These are phyloP conservation scores for Curvularia verruculosa DNA, from an alignment of 2,329 filamentous ascomycete species.

Conservation along the genomic window DNA sequence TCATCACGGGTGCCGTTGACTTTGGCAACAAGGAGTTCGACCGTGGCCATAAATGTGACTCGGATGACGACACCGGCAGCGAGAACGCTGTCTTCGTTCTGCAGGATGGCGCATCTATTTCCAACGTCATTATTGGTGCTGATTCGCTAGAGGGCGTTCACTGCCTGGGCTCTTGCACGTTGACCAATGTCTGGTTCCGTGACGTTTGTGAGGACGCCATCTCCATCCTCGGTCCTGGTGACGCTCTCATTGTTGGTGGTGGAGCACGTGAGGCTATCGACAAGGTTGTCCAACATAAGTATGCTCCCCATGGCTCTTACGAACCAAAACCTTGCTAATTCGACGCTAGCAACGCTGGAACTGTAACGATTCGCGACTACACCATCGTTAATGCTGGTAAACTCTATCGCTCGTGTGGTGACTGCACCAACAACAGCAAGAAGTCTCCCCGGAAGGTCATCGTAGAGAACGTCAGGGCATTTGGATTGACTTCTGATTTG, in stretches of 20 bases:
- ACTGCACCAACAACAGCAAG: constrained; percentile 51
- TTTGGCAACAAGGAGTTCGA: constrained; percentile 32
- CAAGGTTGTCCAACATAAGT: constrained; percentile 49
- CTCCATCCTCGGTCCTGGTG: constrained; percentile 34
- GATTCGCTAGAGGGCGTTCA: constrained; percentile 59
- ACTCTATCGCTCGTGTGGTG: constrained; percentile 57
- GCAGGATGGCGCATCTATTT: constrained; percentile 56
- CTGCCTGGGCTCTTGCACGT: constrained; percentile 56
- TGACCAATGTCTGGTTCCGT: constrained; percentile 43
- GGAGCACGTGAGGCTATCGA: constrained; percentile 42
- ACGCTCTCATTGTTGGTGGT: constrained; percentile 46
- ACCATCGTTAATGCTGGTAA: constrained; percentile 56
- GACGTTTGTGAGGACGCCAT: constrained; percentile 45
- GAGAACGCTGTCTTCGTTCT: constrained; percentile 59
- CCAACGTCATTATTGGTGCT: constrained; percentile 61
- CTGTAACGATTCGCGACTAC: constrained; percentile 37
- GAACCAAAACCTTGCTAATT: background rate
- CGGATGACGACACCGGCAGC: constrained; percentile 32
- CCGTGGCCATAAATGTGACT: constrained; percentile 29
- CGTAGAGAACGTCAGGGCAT: constrained; percentile 51
- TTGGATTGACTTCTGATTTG: constrained; percentile 47
- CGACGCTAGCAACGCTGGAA: background rate
- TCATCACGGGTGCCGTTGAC: constrained; percentile 30
- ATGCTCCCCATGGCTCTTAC: constrained; percentile 20
- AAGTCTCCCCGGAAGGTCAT: constrained; percentile 52